Conservation (phyloP, 768 basidiomycete genomes). For the Tylopilus rubrobrunneus region DNA sequence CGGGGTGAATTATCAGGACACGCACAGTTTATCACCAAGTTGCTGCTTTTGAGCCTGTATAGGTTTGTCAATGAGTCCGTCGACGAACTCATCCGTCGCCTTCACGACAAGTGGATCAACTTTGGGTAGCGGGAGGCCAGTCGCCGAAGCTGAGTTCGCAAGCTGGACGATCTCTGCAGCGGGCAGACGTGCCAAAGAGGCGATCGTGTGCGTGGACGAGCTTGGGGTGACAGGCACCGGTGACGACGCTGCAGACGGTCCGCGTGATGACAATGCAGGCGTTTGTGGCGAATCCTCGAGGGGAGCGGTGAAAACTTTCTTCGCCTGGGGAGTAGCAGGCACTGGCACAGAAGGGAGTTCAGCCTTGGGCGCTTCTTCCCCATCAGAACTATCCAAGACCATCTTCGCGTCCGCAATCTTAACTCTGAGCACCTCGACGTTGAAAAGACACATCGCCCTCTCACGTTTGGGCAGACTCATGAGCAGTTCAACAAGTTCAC, state of each 20-base stretch:
- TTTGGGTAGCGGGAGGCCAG: conserved; percentile 58
- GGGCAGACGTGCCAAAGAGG: conserved; percentile 68
- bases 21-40: conserved; percentile 74
- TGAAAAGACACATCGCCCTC: conserved; percentile 89
- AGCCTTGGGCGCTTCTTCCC: conserved; percentile 39
- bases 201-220: conserved; percentile 52
- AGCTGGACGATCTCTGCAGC: conserved; percentile 70
- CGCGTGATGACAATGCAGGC: conserved; percentile 72
- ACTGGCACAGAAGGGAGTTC: conserved; percentile 33
- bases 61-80: conserved; percentile 53
- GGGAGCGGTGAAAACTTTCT: conserved; percentile 42
- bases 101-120: conserved; percentile 66
- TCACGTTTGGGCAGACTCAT: conserved; percentile 88
- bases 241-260: conserved; percentile 67
- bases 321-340: conserved; percentile 59
- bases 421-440: conserved; percentile 67
- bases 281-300: conserved; percentile 61
- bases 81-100: conserved; percentile 71
- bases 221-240: conserved; percentile 64
- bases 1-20: conserved; percentile 3
- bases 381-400: conserved; percentile 73
- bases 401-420: conserved; percentile 82
- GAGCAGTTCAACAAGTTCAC: conserved; percentile 70
- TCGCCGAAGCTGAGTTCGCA: conserved; percentile 45
- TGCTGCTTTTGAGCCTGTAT: conserved; percentile 69